Conservation (phyloP, 129 eudicot genomes). For the Arctium lappa region DNA sequence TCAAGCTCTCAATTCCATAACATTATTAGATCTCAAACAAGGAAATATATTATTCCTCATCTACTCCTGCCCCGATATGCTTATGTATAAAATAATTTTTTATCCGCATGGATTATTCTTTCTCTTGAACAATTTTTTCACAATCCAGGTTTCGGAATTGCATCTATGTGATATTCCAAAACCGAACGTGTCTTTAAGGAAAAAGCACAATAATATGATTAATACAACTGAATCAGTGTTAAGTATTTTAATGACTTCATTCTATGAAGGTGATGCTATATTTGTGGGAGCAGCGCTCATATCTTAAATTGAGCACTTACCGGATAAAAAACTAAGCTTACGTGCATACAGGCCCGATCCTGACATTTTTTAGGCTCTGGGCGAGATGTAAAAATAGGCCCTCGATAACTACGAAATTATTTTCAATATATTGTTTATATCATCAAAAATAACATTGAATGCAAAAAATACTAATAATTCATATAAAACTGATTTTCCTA, state of each 20-base stretch:
- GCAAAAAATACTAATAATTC: too few species aligned
- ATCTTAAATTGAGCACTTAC: background rate
- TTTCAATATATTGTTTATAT: too few species aligned
- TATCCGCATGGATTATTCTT: slow-evolving; percentile 3
- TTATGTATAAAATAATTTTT: background rate
- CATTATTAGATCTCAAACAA: background rate
- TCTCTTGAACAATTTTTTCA: background rate
- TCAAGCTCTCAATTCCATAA: background rate
- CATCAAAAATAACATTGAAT: too few species aligned
- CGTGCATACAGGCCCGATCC: too few species aligned
- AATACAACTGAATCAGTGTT: background rate
- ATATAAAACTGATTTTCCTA: too few species aligned
- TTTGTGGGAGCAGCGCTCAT: background rate
- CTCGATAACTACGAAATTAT: too few species aligned
- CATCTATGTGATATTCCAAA: background rate
- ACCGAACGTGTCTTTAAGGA: background rate
- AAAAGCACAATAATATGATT: background rate
- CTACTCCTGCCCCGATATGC: background rate
- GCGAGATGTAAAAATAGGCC: too few species aligned
- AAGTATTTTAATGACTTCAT: background rate
- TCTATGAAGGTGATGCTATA: background rate
- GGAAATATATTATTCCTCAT: background rate
- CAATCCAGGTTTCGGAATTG: background rate
- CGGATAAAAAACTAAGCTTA: background rate
- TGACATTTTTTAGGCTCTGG: too few species aligned